Percentiles rank a stretch among this genome's conserved stretches.
phyloP scores from a whole-genome alignment of 2,329 filamentous ascomycete genomes.

The Fusarium decemcellulare region DNA sequence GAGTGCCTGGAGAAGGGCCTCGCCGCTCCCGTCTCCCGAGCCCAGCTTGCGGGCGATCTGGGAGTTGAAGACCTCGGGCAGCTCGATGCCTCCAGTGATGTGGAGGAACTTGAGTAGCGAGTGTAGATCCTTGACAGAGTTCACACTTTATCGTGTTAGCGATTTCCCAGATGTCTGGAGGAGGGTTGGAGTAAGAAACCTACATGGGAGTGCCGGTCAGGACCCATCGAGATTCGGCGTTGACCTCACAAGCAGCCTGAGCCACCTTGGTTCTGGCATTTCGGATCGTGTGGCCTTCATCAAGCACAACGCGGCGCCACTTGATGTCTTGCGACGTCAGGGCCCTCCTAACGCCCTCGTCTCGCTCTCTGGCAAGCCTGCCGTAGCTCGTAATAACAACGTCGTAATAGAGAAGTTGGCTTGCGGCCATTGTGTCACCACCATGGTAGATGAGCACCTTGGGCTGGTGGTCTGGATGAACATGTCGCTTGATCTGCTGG shows the following conservation, averaged over 20 bases:
- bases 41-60: conserved; percentile 74
- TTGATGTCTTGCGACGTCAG: conserved; percentile 60
- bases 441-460: conserved; percentile 84
- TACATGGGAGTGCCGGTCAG: conserved; percentile 85
- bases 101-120: conserved; percentile 84
- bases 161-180: neutral
- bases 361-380: conserved; percentile 77
- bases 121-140: conserved; percentile 85
- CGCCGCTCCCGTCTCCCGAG: conserved; percentile 68
- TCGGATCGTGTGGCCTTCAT: conserved; percentile 87
- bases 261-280: conserved; percentile 82
- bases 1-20: conserved; percentile 78
- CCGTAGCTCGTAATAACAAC: conserved; percentile 90
- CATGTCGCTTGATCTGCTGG: conserved; percentile 81
- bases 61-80: conserved; percentile 80
- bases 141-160: conserved; percentile 68
- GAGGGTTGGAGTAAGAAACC: conserved; percentile 42
- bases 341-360: conserved; percentile 58
- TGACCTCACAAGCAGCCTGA: conserved; percentile 75
- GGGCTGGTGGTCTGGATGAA: conserved; percentile 73
- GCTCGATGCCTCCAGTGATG: conserved; percentile 82
- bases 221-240: conserved; percentile 83
- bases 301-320: conserved; percentile 85
- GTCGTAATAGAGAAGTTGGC: conserved; percentile 76
- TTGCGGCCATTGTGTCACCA: conserved; percentile 66